Evolutionary conservation across 2,329 filamentous ascomycete genomes (phyloP), one percentile per base, ranked within the genome.

Genomic region (Fonsecaea pugnacius): DNA sequence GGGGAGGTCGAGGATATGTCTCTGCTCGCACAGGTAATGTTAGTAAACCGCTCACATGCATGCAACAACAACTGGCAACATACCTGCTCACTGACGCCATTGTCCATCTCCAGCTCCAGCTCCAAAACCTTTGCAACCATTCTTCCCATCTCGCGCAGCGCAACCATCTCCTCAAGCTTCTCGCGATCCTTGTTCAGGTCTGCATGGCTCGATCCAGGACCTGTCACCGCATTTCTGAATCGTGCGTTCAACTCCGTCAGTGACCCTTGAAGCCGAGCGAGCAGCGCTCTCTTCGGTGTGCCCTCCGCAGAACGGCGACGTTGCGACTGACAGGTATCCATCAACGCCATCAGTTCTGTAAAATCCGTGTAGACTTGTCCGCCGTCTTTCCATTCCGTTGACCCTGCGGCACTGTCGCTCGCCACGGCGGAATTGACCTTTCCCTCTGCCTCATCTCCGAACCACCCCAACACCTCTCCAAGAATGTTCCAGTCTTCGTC

Each of bases 351-450:
- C 40, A 88, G 74, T 55, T 80, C 78, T 33, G 87, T 77, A 73
- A 84, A 88, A 71, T 87, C 85, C 35, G 83, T 81, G 75, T 96
- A 98, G 27, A 98, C 87, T 4, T 92, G 94, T 32, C 92, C 93
- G 80, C 95, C 95, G 97, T 59, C 89, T 88, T 10, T 84, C 78
- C 35, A 96, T 87, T 21, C 81, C 78, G 40, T 83, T 83, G 32
- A 43, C 24, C 18, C 35, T 10, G 40, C 27, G 8, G 32, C 36
- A 8, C 7, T 16, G 8, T 14, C 14, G 4, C 27, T 21, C 3
- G 50, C 50, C 21, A 54, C 35, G n/a, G 58, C 50, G 7, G 48
- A 21, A 27, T 62, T 52, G n/a, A 68, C 58, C 7, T 65, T 64
- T 6, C 35, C 38, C 21, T 58, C 64, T 14, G 84, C 86, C 1